A percentile compares a stretch with the other conserved stretches of the same genome.
Conservation (phyloP, 306 rosid species). For the Mimosa bimucronata region DNA sequence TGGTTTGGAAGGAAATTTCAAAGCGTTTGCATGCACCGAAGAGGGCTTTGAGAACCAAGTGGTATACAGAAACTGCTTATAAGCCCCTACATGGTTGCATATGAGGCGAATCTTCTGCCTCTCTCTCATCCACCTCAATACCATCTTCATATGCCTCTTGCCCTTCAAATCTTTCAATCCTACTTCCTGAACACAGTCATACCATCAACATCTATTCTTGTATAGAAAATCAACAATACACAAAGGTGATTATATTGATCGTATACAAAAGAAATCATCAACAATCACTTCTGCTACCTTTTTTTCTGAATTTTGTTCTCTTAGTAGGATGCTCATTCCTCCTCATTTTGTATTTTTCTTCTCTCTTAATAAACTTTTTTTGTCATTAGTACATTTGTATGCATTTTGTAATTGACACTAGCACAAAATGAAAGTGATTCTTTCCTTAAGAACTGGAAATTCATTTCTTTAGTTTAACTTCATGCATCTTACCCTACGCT, state of each 20-base stretch:
- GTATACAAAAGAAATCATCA: neutral
- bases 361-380: neutral
- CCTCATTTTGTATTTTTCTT: neutral
- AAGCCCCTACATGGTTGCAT: slow-evolving; percentile 81
- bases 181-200: slow-evolving; percentile 57
- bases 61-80: slow-evolving; percentile 85
- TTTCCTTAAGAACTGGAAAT: neutral
- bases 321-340: neutral
- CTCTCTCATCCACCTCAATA: slow-evolving; percentile 95
- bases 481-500: neutral
- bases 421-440: neutral
- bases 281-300: neutral
- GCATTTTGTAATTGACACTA: neutral
- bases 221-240: neutral
- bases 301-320: neutral
- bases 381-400: neutral
- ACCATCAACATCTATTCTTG: neutral
- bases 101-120: slow-evolving; percentile 79
- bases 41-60: slow-evolving; percentile 76
- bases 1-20: slow-evolving; percentile 41
- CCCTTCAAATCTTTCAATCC: slow-evolving; percentile 79
- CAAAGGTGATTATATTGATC: too few relatives aligned
- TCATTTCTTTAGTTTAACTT: neutral
- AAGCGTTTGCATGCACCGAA: slow-evolving; percentile 36
- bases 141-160: slow-evolving; percentile 86